Conservation (phyloP, 73 alveolate species). For the Tetrahymena elliotti region DNA sequence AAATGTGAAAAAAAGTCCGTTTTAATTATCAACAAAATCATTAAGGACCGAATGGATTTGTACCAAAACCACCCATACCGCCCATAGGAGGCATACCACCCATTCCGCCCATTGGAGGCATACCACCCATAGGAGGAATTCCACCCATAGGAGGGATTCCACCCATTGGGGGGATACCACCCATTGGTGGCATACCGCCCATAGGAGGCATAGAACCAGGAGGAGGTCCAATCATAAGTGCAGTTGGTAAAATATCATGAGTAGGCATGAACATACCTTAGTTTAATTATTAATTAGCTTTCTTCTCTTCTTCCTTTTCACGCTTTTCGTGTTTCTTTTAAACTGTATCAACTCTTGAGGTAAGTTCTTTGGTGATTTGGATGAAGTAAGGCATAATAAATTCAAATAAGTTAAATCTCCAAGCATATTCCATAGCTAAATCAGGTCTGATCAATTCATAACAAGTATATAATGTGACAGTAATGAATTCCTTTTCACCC, state of each 20-base stretch:
- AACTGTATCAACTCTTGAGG: conserved; percentile 76
- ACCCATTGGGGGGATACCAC: not conserved
- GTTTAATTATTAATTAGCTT: conserved; percentile 5
- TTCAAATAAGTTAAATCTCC: conserved; percentile 94
- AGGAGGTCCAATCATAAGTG: conserved; percentile 1
- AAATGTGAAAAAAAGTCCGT: not conserved
- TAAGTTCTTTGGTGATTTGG: conserved; percentile 91
- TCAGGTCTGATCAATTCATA: conserved; percentile 95
- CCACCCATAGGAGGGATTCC: not conserved
- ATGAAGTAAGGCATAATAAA: conserved; percentile 97
- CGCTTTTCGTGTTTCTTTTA: conserved; percentile 85
- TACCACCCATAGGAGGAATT: not conserved
- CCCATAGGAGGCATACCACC: conserved; percentile 3
- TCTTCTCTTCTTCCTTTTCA: conserved; percentile 89
- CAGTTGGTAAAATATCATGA: not conserved
- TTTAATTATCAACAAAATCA: not conserved
- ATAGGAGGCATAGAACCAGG: not conserved
- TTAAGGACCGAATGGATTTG: not conserved
- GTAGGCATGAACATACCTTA: not conserved
- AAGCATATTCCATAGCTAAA: conserved; percentile 94
- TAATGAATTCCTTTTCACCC: conserved; percentile 92
- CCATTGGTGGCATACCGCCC: not conserved
- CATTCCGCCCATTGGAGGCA: not conserved
- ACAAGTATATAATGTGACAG: conserved; percentile 94
- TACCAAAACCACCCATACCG: not conserved